These are phyloP conservation scores for Rutstroemia sp. DNA, from an alignment of 2,329 filamentous ascomycete species.

Conservation along the genomic window DNA sequence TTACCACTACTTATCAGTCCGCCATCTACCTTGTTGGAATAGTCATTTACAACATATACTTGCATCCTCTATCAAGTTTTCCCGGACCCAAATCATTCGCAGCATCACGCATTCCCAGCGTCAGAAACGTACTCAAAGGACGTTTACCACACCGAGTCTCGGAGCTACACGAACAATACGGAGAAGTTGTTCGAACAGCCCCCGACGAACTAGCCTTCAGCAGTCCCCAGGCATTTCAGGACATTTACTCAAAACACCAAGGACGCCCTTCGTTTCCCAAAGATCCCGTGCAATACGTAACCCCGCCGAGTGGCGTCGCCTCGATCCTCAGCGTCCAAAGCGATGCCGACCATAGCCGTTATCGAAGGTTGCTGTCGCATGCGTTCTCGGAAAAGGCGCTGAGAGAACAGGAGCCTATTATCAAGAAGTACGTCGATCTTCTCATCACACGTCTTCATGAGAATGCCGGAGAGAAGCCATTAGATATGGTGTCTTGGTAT, in stretches of 20 bases:
- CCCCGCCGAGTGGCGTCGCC: background rate
- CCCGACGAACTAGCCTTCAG: constrained; percentile 28
- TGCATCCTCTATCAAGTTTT: constrained; percentile 28
- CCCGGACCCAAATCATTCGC: constrained; percentile 25
- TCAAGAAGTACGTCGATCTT: constrained; percentile 11
- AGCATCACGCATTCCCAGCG: constrained; percentile 6
- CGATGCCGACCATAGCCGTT: constrained; percentile 19
- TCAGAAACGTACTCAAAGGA: background rate
- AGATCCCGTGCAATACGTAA: background rate
- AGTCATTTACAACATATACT: constrained; percentile 13
- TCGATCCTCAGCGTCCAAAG: background rate
- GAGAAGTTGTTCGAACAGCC: constrained; percentile 26
- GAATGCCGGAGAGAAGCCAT: constrained; percentile 1
- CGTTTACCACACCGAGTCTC: constrained; percentile 2
- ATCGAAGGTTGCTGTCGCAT: constrained; percentile 23
- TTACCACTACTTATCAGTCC: background rate
- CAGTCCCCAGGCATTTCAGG: background rate
- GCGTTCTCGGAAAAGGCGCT: constrained; percentile 30
- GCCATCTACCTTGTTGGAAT: background rate
- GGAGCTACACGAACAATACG: constrained; percentile 23
- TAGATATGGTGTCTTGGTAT: constrained; percentile 29
- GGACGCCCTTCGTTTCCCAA: background rate
- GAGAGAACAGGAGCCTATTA: constrained; percentile 26
- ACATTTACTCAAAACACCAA: background rate
- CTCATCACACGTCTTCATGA: constrained; percentile 6